Evolutionary conservation across 2,329 filamentous ascomycete species (phyloP), one percentile per base, ranked within the genome.

Genomic region (Taxawa tesnikishii): DNA sequence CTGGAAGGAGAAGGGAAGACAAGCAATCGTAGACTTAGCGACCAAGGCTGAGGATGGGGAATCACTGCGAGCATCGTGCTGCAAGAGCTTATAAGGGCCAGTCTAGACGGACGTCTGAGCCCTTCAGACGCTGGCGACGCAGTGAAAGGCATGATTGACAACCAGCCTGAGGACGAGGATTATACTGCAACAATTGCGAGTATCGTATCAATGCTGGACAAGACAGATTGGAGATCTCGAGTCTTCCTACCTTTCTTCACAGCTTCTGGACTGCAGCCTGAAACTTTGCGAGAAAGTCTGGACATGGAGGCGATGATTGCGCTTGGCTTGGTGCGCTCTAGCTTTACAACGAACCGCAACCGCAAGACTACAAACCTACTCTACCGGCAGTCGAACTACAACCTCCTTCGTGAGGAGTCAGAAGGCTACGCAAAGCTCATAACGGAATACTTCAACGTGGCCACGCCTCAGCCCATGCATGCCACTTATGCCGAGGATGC

Each of bases 371-470:
- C 90, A 6, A 93, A 94, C 46, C 67, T 90, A 4, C 70, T 98
- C 1, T 98, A 98, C 55, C 79, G 87, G 38, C 90, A 96, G 57
- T 84, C 88, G 10, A 96, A 94, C 55, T 96, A 94, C 64, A 98
- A 98, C 48, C 63, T 98, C 6, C 65, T 98, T 13, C 78, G 90
- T 27, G 90, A 98, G 60, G 90, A 98, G 57, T 84, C 84, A 0
- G 90, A 98, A 58, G 90, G 92, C 25, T 98, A 94, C 52, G 87
- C 90, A 0, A 98, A 98, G 55, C 73, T 98, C 28, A 76, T 94
- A 38, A 94, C 88, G 0, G 90, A 98, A 54, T 76, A 96, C 18
- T 98, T 94, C 56, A 88, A 84, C 6, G 92, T 82, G 1, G 83
- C 81, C 47, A 75, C 72, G 39, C 75, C 79, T 33, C 8, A n/a